These are phyloP conservation scores for Xylariaceae sp. DNA, from an alignment of 2,329 filamentous ascomycete genomes.

Conservation along the genomic window DNA sequence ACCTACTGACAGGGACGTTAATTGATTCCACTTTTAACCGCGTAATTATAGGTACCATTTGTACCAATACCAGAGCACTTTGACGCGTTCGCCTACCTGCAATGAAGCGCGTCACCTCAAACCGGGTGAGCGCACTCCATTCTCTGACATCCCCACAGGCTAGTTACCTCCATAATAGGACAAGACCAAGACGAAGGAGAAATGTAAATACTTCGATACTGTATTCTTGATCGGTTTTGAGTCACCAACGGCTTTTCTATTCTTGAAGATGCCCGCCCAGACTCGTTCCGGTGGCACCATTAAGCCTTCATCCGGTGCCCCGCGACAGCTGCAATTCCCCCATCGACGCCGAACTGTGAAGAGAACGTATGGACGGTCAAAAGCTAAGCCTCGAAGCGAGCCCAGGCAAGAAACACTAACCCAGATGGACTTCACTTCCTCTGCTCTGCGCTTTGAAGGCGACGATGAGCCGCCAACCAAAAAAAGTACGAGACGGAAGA, in stretches of 20 bases:
- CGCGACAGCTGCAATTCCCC: conserved; percentile 25
- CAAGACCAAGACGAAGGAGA: too few relatives aligned
- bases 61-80: too few relatives aligned
- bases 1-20: too few relatives aligned
- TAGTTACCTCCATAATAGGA: too few relatives aligned
- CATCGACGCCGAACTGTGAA: conserved; percentile 21
- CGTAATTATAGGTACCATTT: too few relatives aligned
- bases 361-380: conserved; percentile 27
- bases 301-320: conserved; percentile 24
- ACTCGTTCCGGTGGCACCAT: conserved; percentile 22
- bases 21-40: too few relatives aligned
- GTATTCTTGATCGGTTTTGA: too few relatives aligned
- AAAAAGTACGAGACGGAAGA: conserved; percentile 25
- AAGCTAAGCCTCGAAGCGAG: conserved; percentile 12
- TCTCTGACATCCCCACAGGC: too few relatives aligned
- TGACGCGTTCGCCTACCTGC: too few relatives aligned
- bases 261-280: conserved; percentile 23
- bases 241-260: not conserved
- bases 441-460: conserved; percentile 17
- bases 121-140: too few relatives aligned
- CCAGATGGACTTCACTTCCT: conserved; percentile 29
- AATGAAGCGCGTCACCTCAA: too few relatives aligned
- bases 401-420: conserved; percentile 28
- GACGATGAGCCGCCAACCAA: conserved; percentile 12
- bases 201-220: too few relatives aligned